A percentile compares a stretch with the other conserved stretches of the same genome.
These are phyloP conservation scores for Hanseniaspora guilliermondii DNA, from an alignment of 805 yeast genomes.

Conservation along the genomic window DNA sequence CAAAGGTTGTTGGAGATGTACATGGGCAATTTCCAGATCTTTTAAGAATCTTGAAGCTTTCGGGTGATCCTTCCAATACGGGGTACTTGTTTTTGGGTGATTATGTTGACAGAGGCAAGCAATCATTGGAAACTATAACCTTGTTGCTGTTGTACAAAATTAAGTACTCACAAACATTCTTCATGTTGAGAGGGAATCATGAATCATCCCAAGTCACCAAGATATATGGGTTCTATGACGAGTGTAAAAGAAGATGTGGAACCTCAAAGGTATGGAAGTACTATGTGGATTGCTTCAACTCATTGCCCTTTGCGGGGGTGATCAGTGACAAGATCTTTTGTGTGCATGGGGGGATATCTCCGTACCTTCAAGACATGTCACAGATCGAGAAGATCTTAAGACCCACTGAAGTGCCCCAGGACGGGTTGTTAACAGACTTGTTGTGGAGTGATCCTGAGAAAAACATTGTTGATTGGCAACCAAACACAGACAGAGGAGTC, in stretches of 20 bases:
- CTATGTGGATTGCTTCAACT: conserved; percentile 88
- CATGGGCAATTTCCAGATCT: conserved; percentile 94
- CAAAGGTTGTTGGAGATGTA: conserved; percentile 80
- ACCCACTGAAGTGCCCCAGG: conserved; percentile 77
- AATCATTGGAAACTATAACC: conserved; percentile 81
- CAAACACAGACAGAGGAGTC: conserved; percentile 68
- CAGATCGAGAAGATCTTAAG: conserved; percentile 61
- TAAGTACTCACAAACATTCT: conserved; percentile 92
- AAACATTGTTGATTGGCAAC: conserved; percentile 52
- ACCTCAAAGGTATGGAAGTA: conserved; percentile 87
- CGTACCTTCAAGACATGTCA: conserved; percentile 49
- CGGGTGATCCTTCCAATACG: conserved; percentile 93
- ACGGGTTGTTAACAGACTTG: conserved; percentile 63
- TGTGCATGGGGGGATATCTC: conserved; percentile 76
- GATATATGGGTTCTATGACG: conserved; percentile 95
- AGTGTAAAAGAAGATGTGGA: conserved; percentile 78
- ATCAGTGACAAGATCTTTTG: conserved; percentile 92
- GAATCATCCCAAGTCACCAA: conserved; percentile 95
- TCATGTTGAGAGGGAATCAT: conserved; percentile 86
- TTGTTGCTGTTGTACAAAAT: conserved; percentile 83
- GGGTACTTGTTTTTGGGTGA: conserved; percentile 90
- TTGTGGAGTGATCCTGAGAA: conserved; percentile 76
- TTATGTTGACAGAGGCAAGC: conserved; percentile 96
- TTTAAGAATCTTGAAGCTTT: conserved; percentile 79
- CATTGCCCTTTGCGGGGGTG: conserved; percentile 88